Conservation (phyloP, 495 filamentous ascomycete genomes). For the Aspergillus mulundensis region DNA sequence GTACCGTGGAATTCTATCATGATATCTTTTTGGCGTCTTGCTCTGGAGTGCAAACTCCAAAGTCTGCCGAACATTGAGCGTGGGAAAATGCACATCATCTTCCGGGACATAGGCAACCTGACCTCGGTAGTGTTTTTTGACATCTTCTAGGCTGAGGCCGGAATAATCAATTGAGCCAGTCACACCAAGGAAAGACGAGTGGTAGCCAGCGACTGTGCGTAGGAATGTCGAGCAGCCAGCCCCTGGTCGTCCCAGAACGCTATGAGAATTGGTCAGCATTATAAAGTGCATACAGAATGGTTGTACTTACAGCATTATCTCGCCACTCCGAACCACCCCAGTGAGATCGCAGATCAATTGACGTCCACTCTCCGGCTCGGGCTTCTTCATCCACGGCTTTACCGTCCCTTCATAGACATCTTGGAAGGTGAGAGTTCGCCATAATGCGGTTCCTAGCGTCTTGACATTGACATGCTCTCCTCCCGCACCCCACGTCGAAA, state of each 20-base stretch:
- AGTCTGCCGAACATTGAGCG: constrained; percentile 78
- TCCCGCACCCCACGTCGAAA: constrained; percentile 37
- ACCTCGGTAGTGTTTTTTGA: constrained; percentile 66
- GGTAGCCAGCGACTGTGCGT: constrained; percentile 76
- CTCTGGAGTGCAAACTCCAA: constrained; percentile 75
- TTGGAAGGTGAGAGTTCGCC: constrained; percentile 33
- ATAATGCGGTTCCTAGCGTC: constrained; percentile 31
- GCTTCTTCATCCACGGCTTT: constrained; percentile 29
- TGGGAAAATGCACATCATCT: constrained; percentile 78
- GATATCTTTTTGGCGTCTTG: constrained; percentile 68
- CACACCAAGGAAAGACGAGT: constrained; percentile 72
- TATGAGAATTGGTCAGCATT: constrained; percentile 1
- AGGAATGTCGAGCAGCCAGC: constrained; percentile 86
- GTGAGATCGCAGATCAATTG: constrained; percentile 54
- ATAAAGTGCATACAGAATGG: neutral
- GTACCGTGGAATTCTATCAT: constrained; percentile 61
- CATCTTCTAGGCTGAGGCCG: constrained; percentile 56
- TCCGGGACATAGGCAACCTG: constrained; percentile 81
- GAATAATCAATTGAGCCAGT: constrained; percentile 77
- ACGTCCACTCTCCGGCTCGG: constrained; percentile 29
- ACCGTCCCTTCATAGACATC: constrained; percentile 40
- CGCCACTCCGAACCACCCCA: constrained; percentile 64
- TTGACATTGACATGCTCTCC: constrained; percentile 30
- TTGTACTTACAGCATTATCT: constrained; percentile 63
- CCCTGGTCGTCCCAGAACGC: constrained; percentile 77